These are phyloP conservation scores for Seminavis robusta DNA, from an alignment of 108 stramenopile species.

Conservation along the genomic window DNA sequence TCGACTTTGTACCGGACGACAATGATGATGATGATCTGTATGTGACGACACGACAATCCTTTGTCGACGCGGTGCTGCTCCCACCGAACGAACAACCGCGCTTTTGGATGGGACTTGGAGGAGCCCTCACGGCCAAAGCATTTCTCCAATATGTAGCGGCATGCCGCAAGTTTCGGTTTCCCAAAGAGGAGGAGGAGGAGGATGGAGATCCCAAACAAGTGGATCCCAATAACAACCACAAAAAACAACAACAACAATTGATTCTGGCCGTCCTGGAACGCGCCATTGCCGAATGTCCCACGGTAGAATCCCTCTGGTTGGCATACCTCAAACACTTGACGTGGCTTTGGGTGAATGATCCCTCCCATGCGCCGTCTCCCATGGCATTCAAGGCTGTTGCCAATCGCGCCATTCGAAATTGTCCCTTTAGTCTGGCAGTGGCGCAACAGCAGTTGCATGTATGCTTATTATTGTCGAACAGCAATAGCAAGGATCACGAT, in stretches of 20 bases:
- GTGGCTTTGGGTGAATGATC: constrained; percentile 1
- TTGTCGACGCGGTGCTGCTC: no score
- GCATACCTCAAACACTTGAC: constrained; percentile 57
- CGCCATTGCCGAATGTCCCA: constrained; percentile 82
- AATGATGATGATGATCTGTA: no score
- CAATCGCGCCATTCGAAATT: constrained; percentile 77
- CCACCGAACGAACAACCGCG: neutral
- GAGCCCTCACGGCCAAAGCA: constrained; percentile 38
- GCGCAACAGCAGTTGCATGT: constrained; percentile 42
- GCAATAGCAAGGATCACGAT: no score
- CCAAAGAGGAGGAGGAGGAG: neutral
- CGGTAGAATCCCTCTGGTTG: constrained; percentile 74
- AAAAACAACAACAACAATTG: constrained; percentile 32
- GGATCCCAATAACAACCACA: neutral
- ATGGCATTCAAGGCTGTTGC: constrained; percentile 35
- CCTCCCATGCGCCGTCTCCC: neutral
- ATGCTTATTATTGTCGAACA: constrained; percentile 21
- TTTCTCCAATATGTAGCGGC: constrained; percentile 52
- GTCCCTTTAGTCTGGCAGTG: constrained; percentile 66
- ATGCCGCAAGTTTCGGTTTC: constrained; percentile 13
- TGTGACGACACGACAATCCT: no score
- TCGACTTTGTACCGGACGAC: no score
- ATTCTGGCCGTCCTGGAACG: constrained; percentile 59
- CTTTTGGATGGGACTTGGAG: constrained; percentile 68
- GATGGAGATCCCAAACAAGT: constrained; percentile 5